Evolutionary conservation across 202 grass and related monocot species (phyloP), one percentile per base, ranked within the genome.

Genomic region (Panicum virgatum): DNA sequence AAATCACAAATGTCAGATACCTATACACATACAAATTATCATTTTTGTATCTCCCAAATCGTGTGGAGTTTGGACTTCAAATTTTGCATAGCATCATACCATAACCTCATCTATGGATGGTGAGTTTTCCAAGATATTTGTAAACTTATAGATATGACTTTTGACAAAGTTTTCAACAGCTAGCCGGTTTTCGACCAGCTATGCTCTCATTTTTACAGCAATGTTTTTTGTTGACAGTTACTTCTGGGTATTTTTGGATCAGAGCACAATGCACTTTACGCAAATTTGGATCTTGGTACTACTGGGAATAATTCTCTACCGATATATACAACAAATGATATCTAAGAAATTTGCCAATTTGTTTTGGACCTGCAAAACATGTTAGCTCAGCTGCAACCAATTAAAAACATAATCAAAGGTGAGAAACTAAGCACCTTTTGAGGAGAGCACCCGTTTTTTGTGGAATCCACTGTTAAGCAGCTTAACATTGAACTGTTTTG

Each of bases 401-500:
- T 47, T 37, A 63, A 6, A 43, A 32, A 3, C 20, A 66, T 66
- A 39, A 11, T 47, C 38, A 32, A 19, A 51, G 62, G 52, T 34
- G 15, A 50, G 12, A 80, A 72, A 22, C 8, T 20, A 18, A 32
- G 62, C 83, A 93, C 96, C 92, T 91, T 95, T 96, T 20, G 90
- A 98, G 82, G 92, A 96, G 54, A 98, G 92, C 70, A 98, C 84
- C 50, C 87, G 87, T 37, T 88, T 90, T 53, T 98, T 89, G 30
- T 98, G 96, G 73, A 90, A 75, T 64, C 90, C 96, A 88, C 87
- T 96, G 34, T 87, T 95, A 68, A 93, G 44, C 63, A 96, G 52
- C 80, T 96, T 83, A 58, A 98, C 80, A 76, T 95, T 93, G 78
- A 98, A 98, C 76, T 93, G 82, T 60, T 90, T 93, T 11, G 90